Conservation (phyloP, 768 basidiomycete genomes). For the Cyclocybe cylindracea region DNA sequence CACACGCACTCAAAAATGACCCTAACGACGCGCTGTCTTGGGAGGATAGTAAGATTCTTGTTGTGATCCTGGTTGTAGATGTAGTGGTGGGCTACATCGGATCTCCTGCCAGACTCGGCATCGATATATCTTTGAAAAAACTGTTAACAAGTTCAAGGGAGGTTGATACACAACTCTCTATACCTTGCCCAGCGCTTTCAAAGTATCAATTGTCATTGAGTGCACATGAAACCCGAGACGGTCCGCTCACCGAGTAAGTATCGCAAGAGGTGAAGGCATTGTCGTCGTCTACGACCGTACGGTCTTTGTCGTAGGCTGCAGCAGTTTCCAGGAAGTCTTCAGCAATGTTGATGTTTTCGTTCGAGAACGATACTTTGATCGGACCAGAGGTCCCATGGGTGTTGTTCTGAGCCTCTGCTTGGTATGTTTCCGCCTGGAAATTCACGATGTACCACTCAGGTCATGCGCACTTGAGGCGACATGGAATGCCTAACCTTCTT, state of each 20-base stretch:
- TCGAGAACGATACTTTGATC: slow-evolving; percentile 47
- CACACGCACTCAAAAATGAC: slow-evolving; percentile 48
- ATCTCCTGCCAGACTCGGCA: slow-evolving; percentile 50
- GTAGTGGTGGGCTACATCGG: slow-evolving; percentile 55
- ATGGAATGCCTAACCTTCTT: slow-evolving; percentile 44
- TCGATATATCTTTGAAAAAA: slow-evolving; percentile 52
- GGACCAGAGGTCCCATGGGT: slow-evolving; percentile 56
- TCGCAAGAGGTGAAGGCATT: slow-evolving; percentile 47
- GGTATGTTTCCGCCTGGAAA: slow-evolving; percentile 43
- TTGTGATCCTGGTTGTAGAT: slow-evolving; percentile 48
- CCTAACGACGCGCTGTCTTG: slow-evolving; percentile 44
- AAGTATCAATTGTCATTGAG: neutral
- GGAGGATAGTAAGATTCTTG: slow-evolving; percentile 41
- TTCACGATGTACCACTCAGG: neutral
- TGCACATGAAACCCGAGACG: neutral
- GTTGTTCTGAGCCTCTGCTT: slow-evolving; percentile 23
- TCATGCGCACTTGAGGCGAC: neutral
- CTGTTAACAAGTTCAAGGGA: neutral
- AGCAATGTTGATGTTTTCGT: slow-evolving; percentile 41
- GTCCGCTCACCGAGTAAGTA: slow-evolving; percentile 45
- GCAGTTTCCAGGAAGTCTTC: slow-evolving; percentile 21
- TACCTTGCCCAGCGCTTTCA: slow-evolving; percentile 57
- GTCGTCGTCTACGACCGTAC: slow-evolving; percentile 44
- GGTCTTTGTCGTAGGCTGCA: slow-evolving; percentile 46
- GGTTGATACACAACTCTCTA: slow-evolving; percentile 7